Percentiles rank a stretch among this genome's conserved stretches.
phyloP scores from a whole-genome alignment of 306 rosid species.

The Ammopiptanthus mongolicus region DNA sequence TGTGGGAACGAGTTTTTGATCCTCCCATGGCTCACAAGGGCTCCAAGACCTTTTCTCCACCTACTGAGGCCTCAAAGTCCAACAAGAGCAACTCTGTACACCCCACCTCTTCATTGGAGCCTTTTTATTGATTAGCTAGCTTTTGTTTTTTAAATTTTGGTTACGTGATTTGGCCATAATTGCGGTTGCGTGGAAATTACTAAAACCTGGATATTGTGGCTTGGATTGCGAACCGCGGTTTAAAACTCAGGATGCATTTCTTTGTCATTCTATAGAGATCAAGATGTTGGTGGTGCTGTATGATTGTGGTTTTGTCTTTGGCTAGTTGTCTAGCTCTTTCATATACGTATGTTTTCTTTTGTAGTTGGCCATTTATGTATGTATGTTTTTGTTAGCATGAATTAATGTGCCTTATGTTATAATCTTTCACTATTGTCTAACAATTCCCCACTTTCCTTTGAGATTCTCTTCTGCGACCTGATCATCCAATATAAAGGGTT shows the following conservation, averaged over 20 bases:
- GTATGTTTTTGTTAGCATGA: not conserved
- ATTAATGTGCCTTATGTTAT: not conserved
- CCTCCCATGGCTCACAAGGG: not conserved
- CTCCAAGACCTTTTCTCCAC: not conserved
- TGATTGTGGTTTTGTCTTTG: not conserved
- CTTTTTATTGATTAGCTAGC: not conserved
- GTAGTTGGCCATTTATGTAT: not conserved
- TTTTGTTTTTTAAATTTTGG: too few species aligned
- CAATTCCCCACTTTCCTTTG: too few species aligned
- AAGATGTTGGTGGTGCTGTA: not conserved
- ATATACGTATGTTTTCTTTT: not conserved
- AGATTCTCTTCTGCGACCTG: not conserved
- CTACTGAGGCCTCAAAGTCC: not conserved
- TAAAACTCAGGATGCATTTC: not conserved
- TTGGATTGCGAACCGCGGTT: too few species aligned
- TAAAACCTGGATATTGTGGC: too few species aligned
- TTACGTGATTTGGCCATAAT: too few species aligned
- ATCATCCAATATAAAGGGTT: not conserved
- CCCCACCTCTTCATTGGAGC: not conserved
- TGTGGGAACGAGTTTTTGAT: not conserved
- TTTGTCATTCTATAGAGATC: not conserved
- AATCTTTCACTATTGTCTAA: not conserved
- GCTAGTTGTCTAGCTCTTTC: not conserved
- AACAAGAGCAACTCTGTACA: not conserved
- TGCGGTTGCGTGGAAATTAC: too few species aligned